A percentile compares a stretch with the other conserved stretches of the same genome.
phyloP scores from a whole-genome alignment of 257 asterid species.

The Jaltomata sinuosa region DNA sequence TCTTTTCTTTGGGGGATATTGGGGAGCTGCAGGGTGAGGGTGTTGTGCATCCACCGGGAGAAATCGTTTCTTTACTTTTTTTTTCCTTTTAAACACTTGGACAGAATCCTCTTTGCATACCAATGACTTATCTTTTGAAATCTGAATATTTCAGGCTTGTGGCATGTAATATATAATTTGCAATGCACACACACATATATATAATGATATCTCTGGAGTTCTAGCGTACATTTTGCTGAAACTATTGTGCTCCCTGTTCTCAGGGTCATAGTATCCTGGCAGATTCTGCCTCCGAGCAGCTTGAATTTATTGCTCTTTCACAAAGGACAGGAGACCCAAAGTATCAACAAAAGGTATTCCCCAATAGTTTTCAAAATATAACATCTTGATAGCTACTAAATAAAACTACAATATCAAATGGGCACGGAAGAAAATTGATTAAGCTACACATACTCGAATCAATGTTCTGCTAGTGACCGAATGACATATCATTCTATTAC shows the following conservation, averaged over 20 bases:
- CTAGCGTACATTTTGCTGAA: not conserved
- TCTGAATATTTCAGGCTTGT: not conserved
- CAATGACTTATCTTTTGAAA: not conserved
- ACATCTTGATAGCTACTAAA: not conserved
- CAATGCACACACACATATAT: not conserved
- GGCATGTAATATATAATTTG: not conserved
- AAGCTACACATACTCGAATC: not conserved
- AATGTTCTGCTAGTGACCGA: conserved; percentile 1
- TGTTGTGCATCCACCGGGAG: not conserved
- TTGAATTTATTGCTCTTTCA: conserved; percentile 98
- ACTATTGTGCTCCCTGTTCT: conserved; percentile 7
- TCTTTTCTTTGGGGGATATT: not conserved
- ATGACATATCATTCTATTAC: conserved; percentile 22
- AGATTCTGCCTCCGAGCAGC: conserved; percentile 96
- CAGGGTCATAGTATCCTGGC: conserved; percentile 97
- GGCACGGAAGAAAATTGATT: not conserved
- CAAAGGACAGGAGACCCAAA: conserved; percentile 90
- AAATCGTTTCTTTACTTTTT: not conserved
- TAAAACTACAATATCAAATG: not conserved
- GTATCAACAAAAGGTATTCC: conserved; percentile 79
- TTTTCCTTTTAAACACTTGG: not conserved
- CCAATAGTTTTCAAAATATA: not conserved
- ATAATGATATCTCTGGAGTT: not conserved
- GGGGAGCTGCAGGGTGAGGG: not conserved
- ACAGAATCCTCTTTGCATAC: not conserved